A percentile compares a stretch with the other conserved stretches of the same genome.
Evolutionary conservation across 2,329 filamentous ascomycete genomes (phyloP).

Genomic region (Xylariales sp.): DNA sequence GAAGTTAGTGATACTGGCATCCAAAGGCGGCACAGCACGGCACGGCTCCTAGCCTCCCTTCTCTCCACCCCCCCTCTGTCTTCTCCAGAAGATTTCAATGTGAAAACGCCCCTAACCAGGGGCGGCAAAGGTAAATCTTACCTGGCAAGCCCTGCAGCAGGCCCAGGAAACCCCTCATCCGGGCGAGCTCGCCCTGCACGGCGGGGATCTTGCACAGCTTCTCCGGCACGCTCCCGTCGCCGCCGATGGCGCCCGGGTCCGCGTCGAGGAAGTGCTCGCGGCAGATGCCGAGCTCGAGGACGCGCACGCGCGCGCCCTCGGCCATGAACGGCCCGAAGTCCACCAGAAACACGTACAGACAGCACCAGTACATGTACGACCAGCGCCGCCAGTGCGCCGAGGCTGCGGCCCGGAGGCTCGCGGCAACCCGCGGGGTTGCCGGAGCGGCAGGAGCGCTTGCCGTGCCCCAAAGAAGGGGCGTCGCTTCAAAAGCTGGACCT

Average conservation of each 20-base stretch:
- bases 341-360: background rate
- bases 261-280: background rate
- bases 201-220: background rate
- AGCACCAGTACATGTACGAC: background rate
- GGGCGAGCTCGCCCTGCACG: background rate
- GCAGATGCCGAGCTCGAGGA: slow-evolving; percentile 7
- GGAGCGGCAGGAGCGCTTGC: too few relatives aligned
- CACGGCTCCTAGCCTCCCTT: too few relatives aligned
- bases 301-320: background rate
- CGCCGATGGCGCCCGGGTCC: background rate
- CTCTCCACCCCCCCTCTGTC: too few relatives aligned
- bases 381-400: background rate
- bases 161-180: background rate
- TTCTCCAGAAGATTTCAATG: too few relatives aligned
- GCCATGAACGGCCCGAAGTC: background rate
- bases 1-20: background rate
- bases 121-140: too few relatives aligned
- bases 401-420: too few relatives aligned
- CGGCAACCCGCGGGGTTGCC: too few relatives aligned
- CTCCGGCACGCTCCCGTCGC: slow-evolving; percentile 1
- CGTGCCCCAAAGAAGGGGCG: too few relatives aligned
- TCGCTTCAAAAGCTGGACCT: too few relatives aligned
- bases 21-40: too few relatives aligned
- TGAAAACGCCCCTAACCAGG: too few relatives aligned
- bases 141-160: background rate